A percentile compares a stretch with the other conserved stretches of the same genome.
Conservation (phyloP, 2,329 filamentous ascomycete genomes). For the Plenodomus tracheiphilus region DNA sequence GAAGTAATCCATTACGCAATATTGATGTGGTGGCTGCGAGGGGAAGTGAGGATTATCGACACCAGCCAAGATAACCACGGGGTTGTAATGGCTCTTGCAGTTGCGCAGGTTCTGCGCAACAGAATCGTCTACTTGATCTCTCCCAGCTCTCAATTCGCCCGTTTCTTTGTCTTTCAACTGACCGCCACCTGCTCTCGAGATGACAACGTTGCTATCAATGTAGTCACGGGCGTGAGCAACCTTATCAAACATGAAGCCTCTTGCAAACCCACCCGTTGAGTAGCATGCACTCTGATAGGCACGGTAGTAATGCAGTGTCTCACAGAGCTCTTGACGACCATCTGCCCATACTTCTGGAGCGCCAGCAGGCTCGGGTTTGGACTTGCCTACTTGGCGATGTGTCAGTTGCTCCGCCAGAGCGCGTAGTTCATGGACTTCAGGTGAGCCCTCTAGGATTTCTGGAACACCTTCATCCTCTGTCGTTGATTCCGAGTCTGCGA, state of each 20-base stretch:
- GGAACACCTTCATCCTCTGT: constrained; percentile 1
- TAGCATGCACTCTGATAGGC: constrained; percentile 65
- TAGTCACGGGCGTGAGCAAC: constrained; percentile 59
- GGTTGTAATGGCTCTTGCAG: constrained; percentile 51
- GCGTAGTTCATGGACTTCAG: not conserved
- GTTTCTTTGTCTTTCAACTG: constrained; percentile 50
- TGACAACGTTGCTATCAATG: constrained; percentile 64
- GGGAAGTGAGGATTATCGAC: constrained; percentile 54
- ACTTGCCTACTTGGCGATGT: constrained; percentile 25
- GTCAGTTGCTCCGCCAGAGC: constrained; percentile 15
- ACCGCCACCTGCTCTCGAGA: constrained; percentile 64
- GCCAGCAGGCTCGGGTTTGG: constrained; percentile 37
- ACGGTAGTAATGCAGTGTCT: constrained; percentile 65
- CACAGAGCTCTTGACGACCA: constrained; percentile 63
- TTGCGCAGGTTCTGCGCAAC: constrained; percentile 50
- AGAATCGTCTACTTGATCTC: constrained; percentile 50
- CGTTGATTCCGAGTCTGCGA: constrained; percentile 6
- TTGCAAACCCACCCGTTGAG: constrained; percentile 52
- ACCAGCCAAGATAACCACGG: constrained; percentile 59
- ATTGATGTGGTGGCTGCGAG: constrained; percentile 59
- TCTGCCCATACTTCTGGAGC: constrained; percentile 61
- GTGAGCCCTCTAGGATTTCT: not conserved
- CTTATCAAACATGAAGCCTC: constrained; percentile 63
- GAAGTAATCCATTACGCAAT: constrained; percentile 70
- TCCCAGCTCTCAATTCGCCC: constrained; percentile 52